These are phyloP conservation scores for Xenosphaeropsis pyriputrescens DNA, from an alignment of 2,329 filamentous ascomycete species.

Conservation along the genomic window DNA sequence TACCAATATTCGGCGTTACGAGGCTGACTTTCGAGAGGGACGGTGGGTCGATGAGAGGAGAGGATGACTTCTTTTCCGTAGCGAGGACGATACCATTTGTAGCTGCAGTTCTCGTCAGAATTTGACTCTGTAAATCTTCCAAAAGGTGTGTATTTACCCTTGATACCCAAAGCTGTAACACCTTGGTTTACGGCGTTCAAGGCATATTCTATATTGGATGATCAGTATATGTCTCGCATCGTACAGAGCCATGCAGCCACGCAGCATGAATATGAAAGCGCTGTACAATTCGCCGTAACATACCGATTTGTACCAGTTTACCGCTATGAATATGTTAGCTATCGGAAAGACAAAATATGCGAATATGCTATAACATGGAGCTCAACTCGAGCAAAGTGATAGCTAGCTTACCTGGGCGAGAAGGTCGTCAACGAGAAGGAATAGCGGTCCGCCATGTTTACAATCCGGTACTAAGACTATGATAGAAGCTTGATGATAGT, in stretches of 20 bases:
- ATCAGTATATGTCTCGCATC: no score
- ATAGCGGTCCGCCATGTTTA: constrained; percentile 88
- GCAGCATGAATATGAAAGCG: no score
- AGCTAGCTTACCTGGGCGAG: constrained; percentile 77
- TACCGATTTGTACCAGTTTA: constrained; percentile 98
- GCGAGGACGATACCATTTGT: constrained; percentile 98
- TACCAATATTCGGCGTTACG: constrained; percentile 97
- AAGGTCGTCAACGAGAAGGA: constrained; percentile 99
- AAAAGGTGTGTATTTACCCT: constrained; percentile 44
- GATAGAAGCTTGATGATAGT: background rate
- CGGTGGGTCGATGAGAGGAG: constrained; percentile 85
- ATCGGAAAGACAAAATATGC: constrained; percentile 4
- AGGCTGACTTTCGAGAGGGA: constrained; percentile 95
- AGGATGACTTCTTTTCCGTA: constrained; percentile 98
- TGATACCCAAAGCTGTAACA: constrained; percentile 95
- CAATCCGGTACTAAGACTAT: constrained; percentile 5
- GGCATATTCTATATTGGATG: constrained; percentile 65
- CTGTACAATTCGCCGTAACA: constrained; percentile 7
- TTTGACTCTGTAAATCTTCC: background rate
- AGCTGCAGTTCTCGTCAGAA: constrained; percentile 33
- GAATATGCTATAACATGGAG: background rate
- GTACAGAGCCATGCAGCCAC: no score
- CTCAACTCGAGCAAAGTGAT: no score
- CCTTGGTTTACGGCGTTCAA: constrained; percentile 98
- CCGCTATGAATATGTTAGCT: constrained; percentile 42